These are phyloP conservation scores for Iberis pinnata DNA, from an alignment of 345 rosid species.

Conservation along the genomic window DNA sequence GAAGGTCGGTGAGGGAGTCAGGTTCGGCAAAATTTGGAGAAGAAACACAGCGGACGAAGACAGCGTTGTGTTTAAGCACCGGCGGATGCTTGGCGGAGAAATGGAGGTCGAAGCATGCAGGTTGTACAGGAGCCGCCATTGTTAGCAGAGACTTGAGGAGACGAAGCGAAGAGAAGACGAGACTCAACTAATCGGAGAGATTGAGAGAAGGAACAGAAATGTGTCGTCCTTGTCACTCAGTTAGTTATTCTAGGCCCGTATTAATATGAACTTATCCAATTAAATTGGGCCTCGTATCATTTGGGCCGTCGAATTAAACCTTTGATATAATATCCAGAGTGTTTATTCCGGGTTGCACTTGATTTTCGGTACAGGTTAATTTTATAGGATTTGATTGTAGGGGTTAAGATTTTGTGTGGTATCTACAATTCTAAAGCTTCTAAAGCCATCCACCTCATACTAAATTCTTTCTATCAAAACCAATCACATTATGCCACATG, in stretches of 20 bases:
- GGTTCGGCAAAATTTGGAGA: constrained; percentile 17
- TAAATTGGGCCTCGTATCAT: not conserved
- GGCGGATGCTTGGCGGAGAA: constrained; percentile 23
- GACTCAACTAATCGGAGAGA: constrained; percentile 24
- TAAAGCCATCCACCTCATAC: no score
- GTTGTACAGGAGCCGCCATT: constrained; percentile 40
- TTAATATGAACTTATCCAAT: no score
- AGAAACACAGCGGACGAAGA: constrained; percentile 28
- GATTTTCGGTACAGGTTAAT: no score
- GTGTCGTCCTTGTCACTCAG: not conserved
- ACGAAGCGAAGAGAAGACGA: no score
- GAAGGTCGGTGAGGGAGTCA: constrained; percentile 13
- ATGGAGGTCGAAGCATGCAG: constrained; percentile 31
- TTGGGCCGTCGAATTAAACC: no score
- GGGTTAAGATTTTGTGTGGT: no score
- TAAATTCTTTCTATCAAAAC: no score
- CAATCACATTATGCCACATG: no score
- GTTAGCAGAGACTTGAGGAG: constrained; percentile 22
- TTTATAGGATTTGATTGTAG: no score
- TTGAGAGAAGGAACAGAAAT: not conserved
- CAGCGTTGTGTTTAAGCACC: constrained; percentile 21
- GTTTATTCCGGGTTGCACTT: no score
- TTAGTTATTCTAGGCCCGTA: constrained; percentile 9
- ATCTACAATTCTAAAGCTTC: no score
- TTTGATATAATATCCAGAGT: no score